Conservation (phyloP, 129 eudicot genomes). For the Centaurea solstitialis region DNA sequence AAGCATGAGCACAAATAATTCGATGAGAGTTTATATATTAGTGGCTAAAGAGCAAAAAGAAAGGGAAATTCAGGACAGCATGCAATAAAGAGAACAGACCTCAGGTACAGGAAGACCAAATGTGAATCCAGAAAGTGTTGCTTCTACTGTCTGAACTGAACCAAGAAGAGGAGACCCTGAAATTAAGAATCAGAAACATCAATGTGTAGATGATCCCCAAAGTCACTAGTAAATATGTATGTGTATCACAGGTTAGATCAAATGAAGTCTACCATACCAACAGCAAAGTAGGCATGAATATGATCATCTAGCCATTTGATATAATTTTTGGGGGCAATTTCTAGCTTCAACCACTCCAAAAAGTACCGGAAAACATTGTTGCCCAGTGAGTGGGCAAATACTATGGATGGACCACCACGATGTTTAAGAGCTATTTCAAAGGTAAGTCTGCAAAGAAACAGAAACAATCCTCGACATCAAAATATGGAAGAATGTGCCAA, state of each 20-base stretch:
- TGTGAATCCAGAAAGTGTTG: constrained; percentile 77
- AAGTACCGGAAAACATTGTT: constrained; percentile 96
- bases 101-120: constrained; percentile 98
- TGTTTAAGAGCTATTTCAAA: constrained; percentile 92
- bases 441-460: constrained; percentile 63
- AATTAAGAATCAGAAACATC: constrained; percentile 27
- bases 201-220: constrained; percentile 13
- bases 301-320: constrained; percentile 86
- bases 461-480: background rate
- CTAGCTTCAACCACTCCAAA: constrained; percentile 96
- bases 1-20: background rate
- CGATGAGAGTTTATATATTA: background rate
- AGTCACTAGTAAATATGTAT: background rate
- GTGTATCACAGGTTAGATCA: constrained; percentile 19
- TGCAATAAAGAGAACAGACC: constrained; percentile 39
- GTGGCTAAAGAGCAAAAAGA: background rate
- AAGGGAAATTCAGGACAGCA: background rate
- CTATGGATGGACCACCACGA: constrained; percentile 96
- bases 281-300: constrained; percentile 97
- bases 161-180: constrained; percentile 97
- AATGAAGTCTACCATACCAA: constrained; percentile 47
- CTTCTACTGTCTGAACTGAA: constrained; percentile 77
- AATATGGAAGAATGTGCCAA: background rate
- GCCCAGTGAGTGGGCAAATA: constrained; percentile 95
- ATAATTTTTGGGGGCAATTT: constrained; percentile 82